Conservation (phyloP, 768 basidiomycete genomes). For the Auriculariales sp. region DNA sequence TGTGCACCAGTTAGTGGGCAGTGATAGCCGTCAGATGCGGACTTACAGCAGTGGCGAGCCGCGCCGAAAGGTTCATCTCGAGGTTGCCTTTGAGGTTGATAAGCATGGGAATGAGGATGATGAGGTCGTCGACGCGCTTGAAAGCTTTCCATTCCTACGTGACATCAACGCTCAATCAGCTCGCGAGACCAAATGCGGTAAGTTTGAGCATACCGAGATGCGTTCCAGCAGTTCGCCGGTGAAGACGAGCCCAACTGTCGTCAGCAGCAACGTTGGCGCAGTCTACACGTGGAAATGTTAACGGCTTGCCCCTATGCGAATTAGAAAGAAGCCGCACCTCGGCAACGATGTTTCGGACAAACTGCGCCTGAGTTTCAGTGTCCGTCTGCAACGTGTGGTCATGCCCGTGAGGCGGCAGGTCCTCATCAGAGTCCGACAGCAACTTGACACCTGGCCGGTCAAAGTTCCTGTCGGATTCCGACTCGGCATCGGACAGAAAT, state of each 20-base stretch:
- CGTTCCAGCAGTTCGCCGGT: conserved; percentile 83
- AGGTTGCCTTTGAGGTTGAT: conserved; percentile 96
- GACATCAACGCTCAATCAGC: not conserved
- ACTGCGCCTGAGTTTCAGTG: not conserved
- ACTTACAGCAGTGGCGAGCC: conserved; percentile 71
- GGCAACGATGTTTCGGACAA: conserved; percentile 35
- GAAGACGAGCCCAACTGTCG: conserved; percentile 71
- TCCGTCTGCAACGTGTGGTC: too few relatives aligned
- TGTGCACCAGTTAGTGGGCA: not conserved
- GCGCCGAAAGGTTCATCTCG: conserved; percentile 95
- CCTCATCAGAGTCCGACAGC: too few relatives aligned
- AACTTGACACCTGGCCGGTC: too few relatives aligned
- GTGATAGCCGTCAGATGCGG: not conserved
- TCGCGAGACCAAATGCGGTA: conserved; percentile 2
- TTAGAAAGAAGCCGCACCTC: conserved; percentile 34
- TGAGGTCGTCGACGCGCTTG: conserved; percentile 80
- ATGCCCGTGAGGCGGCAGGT: too few relatives aligned
- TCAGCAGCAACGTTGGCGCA: conserved; percentile 74
- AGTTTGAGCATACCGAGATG: conserved; percentile 46
- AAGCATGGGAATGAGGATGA: conserved; percentile 90
- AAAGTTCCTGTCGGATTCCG: not conserved
- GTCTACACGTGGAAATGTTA: conserved; percentile 32
- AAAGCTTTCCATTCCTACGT: conserved; percentile 77
- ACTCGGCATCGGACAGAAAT: not conserved
- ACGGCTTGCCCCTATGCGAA: not conserved